Conservation (phyloP, 139 green algal genomes). For the Picochlorum costavermella region DNA sequence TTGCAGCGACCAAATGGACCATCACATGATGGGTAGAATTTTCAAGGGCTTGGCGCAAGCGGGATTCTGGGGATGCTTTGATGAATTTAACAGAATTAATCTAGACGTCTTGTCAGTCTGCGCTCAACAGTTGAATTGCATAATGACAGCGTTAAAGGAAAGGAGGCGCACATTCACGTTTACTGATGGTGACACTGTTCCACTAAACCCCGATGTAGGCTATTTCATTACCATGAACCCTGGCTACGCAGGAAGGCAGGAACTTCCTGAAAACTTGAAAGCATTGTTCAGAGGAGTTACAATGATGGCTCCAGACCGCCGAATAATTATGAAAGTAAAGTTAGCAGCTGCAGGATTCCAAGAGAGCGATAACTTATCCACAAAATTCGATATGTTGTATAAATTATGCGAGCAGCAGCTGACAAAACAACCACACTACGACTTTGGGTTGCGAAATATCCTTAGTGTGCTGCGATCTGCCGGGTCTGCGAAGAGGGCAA, state of each 20-base stretch:
- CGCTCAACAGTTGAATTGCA: conserved; percentile 89
- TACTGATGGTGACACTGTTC: conserved; percentile 79
- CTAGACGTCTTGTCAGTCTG: conserved; percentile 93
- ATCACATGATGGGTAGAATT: conserved; percentile 95
- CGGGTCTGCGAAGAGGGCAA: conserved; percentile 77
- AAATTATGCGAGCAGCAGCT: conserved; percentile 95
- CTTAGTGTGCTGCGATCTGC: conserved; percentile 81
- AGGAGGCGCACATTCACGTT: conserved; percentile 86
- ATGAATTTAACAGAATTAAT: conserved; percentile 99
- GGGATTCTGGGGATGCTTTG: conserved; percentile 93
- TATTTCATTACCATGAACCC: conserved; percentile 99
- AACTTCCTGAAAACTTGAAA: conserved; percentile 98
- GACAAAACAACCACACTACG: conserved; percentile 94
- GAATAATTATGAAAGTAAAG: conserved; percentile 98
- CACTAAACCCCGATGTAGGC: conserved; percentile 79
- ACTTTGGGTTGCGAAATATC: conserved; percentile 96
- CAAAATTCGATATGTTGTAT: conserved; percentile 96
- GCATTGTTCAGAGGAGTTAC: conserved; percentile 91
- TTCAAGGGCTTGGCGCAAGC: conserved; percentile 91
- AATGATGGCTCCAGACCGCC: conserved; percentile 96
- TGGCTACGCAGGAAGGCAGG: conserved; percentile 82
- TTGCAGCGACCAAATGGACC: conserved; percentile 95
- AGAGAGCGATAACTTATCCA: conserved; percentile 87
- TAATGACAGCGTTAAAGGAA: conserved; percentile 85
- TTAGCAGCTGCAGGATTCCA: conserved; percentile 87